These are phyloP conservation scores for Fusarium cyanostomum DNA, from an alignment of 2,329 filamentous ascomycete species.

Conservation along the genomic window DNA sequence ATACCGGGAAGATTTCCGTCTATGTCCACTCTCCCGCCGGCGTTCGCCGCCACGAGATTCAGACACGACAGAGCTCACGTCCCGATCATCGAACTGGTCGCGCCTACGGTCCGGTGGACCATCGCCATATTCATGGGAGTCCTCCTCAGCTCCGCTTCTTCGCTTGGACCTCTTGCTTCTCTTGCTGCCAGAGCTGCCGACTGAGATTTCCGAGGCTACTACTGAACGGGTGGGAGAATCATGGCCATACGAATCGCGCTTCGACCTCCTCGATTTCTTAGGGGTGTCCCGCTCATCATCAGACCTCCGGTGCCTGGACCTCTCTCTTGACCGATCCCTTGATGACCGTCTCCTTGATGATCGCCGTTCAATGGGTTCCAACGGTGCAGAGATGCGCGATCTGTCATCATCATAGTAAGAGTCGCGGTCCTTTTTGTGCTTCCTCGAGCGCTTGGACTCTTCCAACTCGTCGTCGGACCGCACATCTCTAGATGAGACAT, in stretches of 20 bases:
- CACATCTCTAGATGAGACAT: constrained; percentile 29
- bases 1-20: constrained; percentile 47
- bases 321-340: constrained; percentile 26
- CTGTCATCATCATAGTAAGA: constrained; percentile 19
- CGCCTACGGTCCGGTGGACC: constrained; percentile 53
- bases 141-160: constrained; percentile 50
- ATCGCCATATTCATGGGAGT: constrained; percentile 46
- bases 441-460: constrained; percentile 24
- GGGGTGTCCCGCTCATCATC: constrained; percentile 47
- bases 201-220: constrained; percentile 51
- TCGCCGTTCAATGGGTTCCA: constrained; percentile 22
- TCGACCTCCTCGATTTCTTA: constrained; percentile 49
- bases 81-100: constrained; percentile 56
- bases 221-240: constrained; percentile 48
- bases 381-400: constrained; percentile 17
- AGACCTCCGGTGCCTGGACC: constrained; percentile 24
- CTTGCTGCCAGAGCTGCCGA: constrained; percentile 50
- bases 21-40: constrained; percentile 48
- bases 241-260: constrained; percentile 44
- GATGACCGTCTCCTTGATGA: constrained; percentile 29
- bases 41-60: constrained; percentile 51
- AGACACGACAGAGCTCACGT: constrained; percentile 61
- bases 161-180: constrained; percentile 54
- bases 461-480: constrained; percentile 35
- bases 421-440: constrained; percentile 29